Evolutionary conservation across 2,329 filamentous ascomycete genomes (phyloP).

Genomic region (Tympanopsis confertula): DNA sequence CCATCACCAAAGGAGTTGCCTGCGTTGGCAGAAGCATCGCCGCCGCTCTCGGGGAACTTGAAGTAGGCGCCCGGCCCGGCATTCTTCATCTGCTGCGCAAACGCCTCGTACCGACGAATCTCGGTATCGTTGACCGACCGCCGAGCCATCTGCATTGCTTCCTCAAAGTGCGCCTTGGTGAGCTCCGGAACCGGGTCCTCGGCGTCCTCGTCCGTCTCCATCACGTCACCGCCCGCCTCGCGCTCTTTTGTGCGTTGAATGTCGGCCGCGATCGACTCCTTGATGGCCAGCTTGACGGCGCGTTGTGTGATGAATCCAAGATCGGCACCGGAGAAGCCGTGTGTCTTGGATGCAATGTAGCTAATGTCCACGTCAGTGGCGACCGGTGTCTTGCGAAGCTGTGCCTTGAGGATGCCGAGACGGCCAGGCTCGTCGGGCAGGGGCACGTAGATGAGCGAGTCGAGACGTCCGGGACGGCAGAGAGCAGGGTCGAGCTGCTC

Average conservation of each 20-base stretch:
- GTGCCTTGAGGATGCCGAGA: conserved; percentile 80
- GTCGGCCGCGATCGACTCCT: conserved; percentile 83
- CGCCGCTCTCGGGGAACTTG: conserved; percentile 63
- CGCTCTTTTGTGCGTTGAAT: conserved; percentile 85
- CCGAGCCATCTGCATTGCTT: conserved; percentile 91
- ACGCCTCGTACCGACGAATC: conserved; percentile 95
- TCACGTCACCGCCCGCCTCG: conserved; percentile 71
- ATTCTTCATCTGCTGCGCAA: conserved; percentile 98
- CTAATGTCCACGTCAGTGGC: conserved; percentile 74
- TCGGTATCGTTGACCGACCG: conserved; percentile 92
- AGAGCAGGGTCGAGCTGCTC: conserved; percentile 97
- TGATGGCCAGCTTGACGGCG: conserved; percentile 98
- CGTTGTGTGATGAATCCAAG: conserved; percentile 97
- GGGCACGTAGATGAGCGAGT: conserved; percentile 96
- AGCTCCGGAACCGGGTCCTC: conserved; percentile 94
- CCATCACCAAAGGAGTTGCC: background rate
- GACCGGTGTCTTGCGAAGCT: conserved; percentile 96
- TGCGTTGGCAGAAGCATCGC: background rate
- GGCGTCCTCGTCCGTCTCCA: conserved; percentile 70
- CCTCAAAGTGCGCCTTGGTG: conserved; percentile 93
- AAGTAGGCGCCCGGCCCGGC: conserved; percentile 91
- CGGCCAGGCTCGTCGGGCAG: conserved; percentile 86
- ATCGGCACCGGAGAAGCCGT: conserved; percentile 99
- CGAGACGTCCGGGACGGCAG: conserved; percentile 95
- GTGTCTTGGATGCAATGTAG: conserved; percentile 91